Evolutionary conservation across 371 early-diverging fungal species (phyloP), one percentile per base, ranked within the genome.

Genomic region (Batrachochytrium dendrobatidis): DNA sequence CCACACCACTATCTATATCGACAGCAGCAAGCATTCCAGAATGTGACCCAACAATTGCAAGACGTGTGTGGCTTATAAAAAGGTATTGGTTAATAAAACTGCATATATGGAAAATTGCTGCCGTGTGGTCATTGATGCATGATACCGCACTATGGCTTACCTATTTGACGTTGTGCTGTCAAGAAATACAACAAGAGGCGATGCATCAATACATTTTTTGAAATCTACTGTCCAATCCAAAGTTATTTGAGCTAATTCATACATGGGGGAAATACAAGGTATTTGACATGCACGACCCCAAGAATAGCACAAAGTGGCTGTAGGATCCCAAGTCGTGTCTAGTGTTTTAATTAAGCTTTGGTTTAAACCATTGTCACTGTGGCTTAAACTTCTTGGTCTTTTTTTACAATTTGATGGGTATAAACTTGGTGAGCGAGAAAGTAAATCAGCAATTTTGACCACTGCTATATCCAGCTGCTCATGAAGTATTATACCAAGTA

Each of bases 181-280:
- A n/a, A n/a, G n/a, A n/a, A n/a, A n/a, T n/a, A n/a, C n/a, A n/a
- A 60, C 29, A 2, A 60, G 43, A 20, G 60, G 60, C 6, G 60
- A 55, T 3, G 60, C 60, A 34, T 60, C 60, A 10, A 60, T 44
- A 54, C 60, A 60, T 43, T 60, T 60, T 18, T 34, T 45, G 6
- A 60, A 35, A 28, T 60, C 44, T 8, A 53, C 39, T 29, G 22
- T 2, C 60, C 60, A 60, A 5, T 34, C 53, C 15, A 18, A 33
- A 3, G 7, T 12, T 15, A 53, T n/a, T n/a, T n/a, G n/a, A n/a
- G n/a, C n/a, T n/a, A n/a, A n/a, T n/a, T n/a, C n/a, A n/a, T n/a
- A n/a, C n/a, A n/a, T n/a, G n/a, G n/a, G n/a, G n/a, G 7, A 26
- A 34, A 53, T 53, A 29, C 8, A 39, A n/a, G 12, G 39, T 39